A percentile compares a stretch with the other conserved stretches of the same genome.
These are phyloP conservation scores for Yamadazyma paraphyllophila DNA, from an alignment of 805 yeast species.

Conservation along the genomic window DNA sequence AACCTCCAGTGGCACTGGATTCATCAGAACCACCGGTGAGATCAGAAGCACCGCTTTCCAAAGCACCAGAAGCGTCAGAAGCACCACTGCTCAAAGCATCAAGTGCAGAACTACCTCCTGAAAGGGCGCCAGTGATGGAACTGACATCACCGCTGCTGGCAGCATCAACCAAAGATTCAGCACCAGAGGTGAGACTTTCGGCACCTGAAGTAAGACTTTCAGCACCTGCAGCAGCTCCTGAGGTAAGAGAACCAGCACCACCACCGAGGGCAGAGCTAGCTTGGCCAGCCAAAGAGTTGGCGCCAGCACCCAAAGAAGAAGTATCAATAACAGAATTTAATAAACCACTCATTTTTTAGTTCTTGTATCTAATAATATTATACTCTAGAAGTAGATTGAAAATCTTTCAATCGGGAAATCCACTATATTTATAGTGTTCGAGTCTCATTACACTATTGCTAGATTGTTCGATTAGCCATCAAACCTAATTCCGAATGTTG, in stretches of 20 bases:
- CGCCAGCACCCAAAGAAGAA: conserved; percentile 4
- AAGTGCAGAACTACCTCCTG: background rate
- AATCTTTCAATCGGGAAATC: background rate
- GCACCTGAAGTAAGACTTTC: conserved; percentile 3
- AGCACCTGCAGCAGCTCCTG: conserved; percentile 12
- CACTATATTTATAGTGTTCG: background rate
- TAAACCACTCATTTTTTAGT: conserved; percentile 1
- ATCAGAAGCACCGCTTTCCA: background rate
- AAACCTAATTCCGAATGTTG: background rate
- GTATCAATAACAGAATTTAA: background rate
- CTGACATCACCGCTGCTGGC: background rate
- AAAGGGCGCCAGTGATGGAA: background rate
- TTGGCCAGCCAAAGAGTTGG: background rate
- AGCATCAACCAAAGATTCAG: conserved; percentile 4
- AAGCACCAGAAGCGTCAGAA: conserved; percentile 6
- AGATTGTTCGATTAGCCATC: background rate
- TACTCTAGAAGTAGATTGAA: background rate
- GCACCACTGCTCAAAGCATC: conserved; percentile 6
- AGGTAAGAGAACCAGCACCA: conserved; percentile 16
- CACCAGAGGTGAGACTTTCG: background rate
- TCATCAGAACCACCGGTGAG: background rate
- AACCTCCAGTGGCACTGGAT: background rate
- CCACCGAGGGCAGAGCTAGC: conserved; percentile 9
- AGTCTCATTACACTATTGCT: conserved; percentile 1
- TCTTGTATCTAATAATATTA: background rate